Conservation (phyloP, 106 monocot species). For the Dactylorhiza incarnata region DNA sequence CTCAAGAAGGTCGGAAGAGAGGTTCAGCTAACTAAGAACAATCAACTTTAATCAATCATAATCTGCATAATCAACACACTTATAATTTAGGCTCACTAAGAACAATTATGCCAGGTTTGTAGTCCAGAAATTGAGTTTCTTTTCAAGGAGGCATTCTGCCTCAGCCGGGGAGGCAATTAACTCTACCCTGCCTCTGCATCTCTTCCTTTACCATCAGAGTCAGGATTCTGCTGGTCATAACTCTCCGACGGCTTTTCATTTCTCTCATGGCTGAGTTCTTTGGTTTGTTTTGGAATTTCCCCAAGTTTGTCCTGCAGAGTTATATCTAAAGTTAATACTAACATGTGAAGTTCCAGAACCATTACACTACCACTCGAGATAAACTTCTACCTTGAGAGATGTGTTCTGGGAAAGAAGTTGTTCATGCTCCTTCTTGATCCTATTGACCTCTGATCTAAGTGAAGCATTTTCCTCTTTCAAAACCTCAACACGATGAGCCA, state of each 20-base stretch:
- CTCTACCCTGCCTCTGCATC: conserved; percentile 14
- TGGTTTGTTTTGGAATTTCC: conserved; percentile 23
- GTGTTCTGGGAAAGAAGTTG: conserved; percentile 45
- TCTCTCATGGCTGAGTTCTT: conserved; percentile 25
- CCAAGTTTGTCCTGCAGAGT: conserved; percentile 48
- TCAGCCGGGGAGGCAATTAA: conserved; percentile 7
- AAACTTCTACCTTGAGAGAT: conserved; percentile 46
- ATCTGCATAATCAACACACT: conserved; percentile 20
- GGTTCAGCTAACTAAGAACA: conserved; percentile 28
- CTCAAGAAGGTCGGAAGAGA: conserved; percentile 31
- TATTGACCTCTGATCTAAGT: conserved; percentile 49
- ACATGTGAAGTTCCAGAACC: neutral
- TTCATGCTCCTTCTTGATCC: conserved; percentile 59
- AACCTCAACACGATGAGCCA: conserved; percentile 47
- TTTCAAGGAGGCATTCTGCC: conserved; percentile 7
- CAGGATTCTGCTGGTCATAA: conserved; percentile 14
- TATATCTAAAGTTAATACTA: neutral
- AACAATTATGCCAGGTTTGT: conserved; percentile 19
- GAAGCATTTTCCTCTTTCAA: conserved; percentile 64
- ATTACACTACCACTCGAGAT: neutral
- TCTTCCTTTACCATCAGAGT: conserved; percentile 14
- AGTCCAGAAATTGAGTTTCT: conserved; percentile 11
- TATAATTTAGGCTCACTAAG: conserved; percentile 8
- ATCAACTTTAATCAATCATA: conserved; percentile 28
- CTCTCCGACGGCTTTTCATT: conserved; percentile 29